These are phyloP conservation scores for Ascoidea tarda DNA, from an alignment of 805 yeast genomes.

Conservation along the genomic window DNA sequence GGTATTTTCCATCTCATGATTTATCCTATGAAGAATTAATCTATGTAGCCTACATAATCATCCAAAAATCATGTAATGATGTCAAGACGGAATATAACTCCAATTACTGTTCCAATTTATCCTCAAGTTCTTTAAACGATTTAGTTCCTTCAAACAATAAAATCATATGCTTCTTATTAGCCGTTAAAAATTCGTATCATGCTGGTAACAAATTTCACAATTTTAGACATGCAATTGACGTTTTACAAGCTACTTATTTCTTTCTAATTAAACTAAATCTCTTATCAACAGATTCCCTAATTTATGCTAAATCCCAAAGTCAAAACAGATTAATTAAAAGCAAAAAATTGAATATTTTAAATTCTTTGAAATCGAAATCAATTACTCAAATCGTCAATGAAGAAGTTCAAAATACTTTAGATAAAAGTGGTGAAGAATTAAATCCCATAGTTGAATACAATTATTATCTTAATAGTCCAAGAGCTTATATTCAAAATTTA, in stretches of 20 bases:
- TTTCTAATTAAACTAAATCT: slow-evolving; percentile 25
- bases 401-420: slow-evolving; percentile 11
- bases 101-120: slow-evolving; percentile 1
- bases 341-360: background rate
- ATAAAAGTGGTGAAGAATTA: slow-evolving; percentile 8
- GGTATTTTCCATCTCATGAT: slow-evolving; percentile 64
- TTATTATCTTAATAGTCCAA: slow-evolving; percentile 5
- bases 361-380: background rate
- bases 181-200: slow-evolving; percentile 66
- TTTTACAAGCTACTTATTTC: slow-evolving; percentile 76
- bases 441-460: slow-evolving; percentile 8
- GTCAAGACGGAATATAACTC: slow-evolving; percentile 10
- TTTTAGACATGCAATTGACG: slow-evolving; percentile 92
- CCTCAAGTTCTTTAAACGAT: too few relatives aligned
- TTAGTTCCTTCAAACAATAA: slow-evolving; percentile 24
- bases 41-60: slow-evolving; percentile 41
- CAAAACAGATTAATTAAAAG: background rate
- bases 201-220: slow-evolving; percentile 87
- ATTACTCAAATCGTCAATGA: slow-evolving; percentile 4
- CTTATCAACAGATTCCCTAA: slow-evolving; percentile 10
- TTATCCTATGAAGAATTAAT: slow-evolving; percentile 51
- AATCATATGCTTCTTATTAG: slow-evolving; percentile 44
- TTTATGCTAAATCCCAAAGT: slow-evolving; percentile 5
- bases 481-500: slow-evolving; percentile 5
- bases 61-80: slow-evolving; percentile 27